Conservation (phyloP, 495 filamentous ascomycete genomes). For the Talaromyces liani region DNA sequence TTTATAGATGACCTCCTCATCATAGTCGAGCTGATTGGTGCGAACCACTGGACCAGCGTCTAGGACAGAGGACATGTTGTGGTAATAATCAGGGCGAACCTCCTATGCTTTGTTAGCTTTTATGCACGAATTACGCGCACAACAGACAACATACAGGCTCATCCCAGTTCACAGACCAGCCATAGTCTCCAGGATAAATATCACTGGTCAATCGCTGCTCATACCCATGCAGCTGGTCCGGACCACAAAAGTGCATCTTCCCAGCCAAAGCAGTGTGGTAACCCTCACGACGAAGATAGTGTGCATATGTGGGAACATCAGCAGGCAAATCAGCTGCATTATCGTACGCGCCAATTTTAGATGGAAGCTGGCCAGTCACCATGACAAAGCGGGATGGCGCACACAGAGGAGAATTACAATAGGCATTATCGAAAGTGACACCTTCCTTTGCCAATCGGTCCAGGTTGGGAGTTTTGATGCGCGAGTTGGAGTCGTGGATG, state of each 20-base stretch:
- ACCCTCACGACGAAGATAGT: conserved; percentile 74
- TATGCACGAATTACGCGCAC: no score
- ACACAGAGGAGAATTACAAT: conserved; percentile 84
- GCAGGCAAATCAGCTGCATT: conserved; percentile 70
- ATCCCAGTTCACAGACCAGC: conserved; percentile 89
- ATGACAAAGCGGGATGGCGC: conserved; percentile 83
- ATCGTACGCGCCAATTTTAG: conserved; percentile 81
- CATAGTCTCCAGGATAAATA: conserved; percentile 86
- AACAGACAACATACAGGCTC: conserved; percentile 43
- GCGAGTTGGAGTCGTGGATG: conserved; percentile 72
- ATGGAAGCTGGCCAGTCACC: conserved; percentile 80
- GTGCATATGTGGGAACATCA: conserved; percentile 78
- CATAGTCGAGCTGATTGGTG: conserved; percentile 90
- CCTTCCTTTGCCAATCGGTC: conserved; percentile 69
- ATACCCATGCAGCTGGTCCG: conserved; percentile 83
- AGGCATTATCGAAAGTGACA: conserved; percentile 81
- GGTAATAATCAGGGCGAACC: conserved; percentile 79
- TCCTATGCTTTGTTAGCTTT: conserved; percentile 31
- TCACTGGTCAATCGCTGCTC: conserved; percentile 83
- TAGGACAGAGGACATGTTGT: conserved; percentile 83
- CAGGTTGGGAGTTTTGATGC: conserved; percentile 79
- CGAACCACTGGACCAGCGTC: conserved; percentile 76
- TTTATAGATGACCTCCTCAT: conserved; percentile 87
- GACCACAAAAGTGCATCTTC: conserved; percentile 92
- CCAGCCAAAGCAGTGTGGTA: conserved; percentile 86